Evolutionary conservation across 208 protist genomes (phyloP).

Genomic region (Phytomonas francai): DNA sequence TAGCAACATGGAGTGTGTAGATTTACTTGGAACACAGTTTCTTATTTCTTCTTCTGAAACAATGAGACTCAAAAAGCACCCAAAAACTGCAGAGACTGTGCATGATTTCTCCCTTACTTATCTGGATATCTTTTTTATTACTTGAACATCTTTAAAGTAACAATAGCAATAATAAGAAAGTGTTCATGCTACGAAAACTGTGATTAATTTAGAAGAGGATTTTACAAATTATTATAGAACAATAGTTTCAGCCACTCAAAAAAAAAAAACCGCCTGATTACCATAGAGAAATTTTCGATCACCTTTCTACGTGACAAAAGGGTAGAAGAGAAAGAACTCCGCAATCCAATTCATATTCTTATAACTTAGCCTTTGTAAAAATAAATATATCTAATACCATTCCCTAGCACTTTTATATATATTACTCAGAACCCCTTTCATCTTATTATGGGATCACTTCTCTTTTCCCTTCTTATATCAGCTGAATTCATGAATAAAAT

Average conservation of each 20-base stretch:
- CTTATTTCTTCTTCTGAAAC: no score
- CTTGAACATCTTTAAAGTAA: no score
- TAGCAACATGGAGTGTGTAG: no score
- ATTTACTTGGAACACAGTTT: no score
- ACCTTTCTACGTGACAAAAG: constrained; percentile 6
- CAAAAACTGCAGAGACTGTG: not conserved
- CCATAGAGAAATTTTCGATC: constrained; percentile 1
- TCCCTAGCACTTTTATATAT: not conserved
- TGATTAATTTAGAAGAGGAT: no score
- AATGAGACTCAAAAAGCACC: no score
- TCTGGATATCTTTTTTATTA: no score
- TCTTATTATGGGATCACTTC: not conserved
- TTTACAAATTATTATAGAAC: no score
- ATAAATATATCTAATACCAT: constrained; percentile 5
- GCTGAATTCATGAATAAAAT: no score
- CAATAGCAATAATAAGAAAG: no score
- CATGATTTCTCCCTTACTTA: constrained; percentile 2
- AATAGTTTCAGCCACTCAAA: not conserved
- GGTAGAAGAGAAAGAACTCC: constrained; percentile 9
- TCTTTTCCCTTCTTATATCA: not conserved
- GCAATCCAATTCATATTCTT: not conserved
- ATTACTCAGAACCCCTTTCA: not conserved
- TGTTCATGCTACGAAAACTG: no score
- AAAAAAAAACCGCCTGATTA: not conserved
- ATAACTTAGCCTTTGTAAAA: constrained; percentile 5